Percentiles rank a stretch among this genome's conserved stretches.
Evolutionary conservation across 257 asterid species (phyloP).

Genomic region (Echium plantagineum): DNA sequence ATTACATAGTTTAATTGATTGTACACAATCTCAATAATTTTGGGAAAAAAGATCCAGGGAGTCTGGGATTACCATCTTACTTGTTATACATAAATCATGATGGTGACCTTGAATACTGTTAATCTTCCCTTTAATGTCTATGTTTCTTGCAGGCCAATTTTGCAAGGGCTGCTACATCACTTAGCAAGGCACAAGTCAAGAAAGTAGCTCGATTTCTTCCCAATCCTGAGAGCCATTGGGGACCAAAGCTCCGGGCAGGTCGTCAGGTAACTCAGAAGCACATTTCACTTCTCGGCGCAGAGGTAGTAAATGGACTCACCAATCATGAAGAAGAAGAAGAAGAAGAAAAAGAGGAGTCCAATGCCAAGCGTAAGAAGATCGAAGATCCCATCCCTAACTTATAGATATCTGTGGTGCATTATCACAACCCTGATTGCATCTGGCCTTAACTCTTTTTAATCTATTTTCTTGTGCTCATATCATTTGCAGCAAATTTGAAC

Average conservation of each 20-base stretch:
- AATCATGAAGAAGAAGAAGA: conserved; percentile 23
- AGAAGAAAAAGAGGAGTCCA: conserved; percentile 33
- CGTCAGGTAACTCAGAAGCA: conserved; percentile 79
- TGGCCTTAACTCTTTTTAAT: not conserved
- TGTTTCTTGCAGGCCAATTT: conserved; percentile 59
- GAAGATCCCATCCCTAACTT: conserved; percentile 39
- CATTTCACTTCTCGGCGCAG: conserved; percentile 70
- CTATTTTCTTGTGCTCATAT: not conserved
- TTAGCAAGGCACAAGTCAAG: conserved; percentile 92
- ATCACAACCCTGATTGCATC: conserved; percentile 15
- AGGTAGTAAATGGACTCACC: conserved; percentile 40
- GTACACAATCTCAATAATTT: too few relatives aligned
- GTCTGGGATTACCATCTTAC: too few relatives aligned
- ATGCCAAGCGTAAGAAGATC: conserved; percentile 78
- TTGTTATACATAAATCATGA: too few relatives aligned
- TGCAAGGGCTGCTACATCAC: conserved; percentile 82
- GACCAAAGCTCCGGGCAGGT: conserved; percentile 99
- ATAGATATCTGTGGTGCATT: conserved; percentile 17
- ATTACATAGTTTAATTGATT: too few relatives aligned
- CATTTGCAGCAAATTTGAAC: not conserved
- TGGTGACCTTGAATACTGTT: not conserved
- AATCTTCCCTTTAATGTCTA: not conserved
- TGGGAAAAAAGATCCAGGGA: too few relatives aligned
- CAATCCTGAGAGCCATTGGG: conserved; percentile 94
- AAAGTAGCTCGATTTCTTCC: conserved; percentile 91